A percentile compares a stretch with the other conserved stretches of the same genome.
phyloP scores from a whole-genome alignment of 176 grass and related monocot species.

The Cenchrus fungigraminus region DNA sequence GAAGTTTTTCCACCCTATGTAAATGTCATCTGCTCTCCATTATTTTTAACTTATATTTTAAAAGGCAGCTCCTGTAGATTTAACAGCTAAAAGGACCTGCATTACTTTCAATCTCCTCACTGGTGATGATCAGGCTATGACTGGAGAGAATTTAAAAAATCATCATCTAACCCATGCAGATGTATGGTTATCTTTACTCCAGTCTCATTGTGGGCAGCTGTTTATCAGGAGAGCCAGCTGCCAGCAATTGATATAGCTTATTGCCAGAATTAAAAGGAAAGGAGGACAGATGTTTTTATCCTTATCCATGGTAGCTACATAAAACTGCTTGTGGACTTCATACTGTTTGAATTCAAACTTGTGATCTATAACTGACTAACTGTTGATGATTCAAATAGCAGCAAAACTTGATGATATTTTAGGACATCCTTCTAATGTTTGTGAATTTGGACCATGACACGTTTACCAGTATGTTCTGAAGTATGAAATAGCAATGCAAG shows the following conservation, averaged over 20 bases:
- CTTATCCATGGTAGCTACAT: background rate
- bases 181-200: slow-evolving; percentile 7
- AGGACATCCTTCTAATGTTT: background rate
- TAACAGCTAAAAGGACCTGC: background rate
- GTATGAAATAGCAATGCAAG: background rate
- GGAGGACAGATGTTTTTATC: background rate
- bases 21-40: background rate
- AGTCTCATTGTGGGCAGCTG: background rate
- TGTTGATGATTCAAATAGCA: background rate
- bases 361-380: slow-evolving; percentile 14
- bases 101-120: background rate
- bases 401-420: background rate
- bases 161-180: background rate
- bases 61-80: background rate
- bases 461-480: background rate
- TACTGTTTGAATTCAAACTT: background rate
- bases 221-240: background rate
- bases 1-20: background rate
- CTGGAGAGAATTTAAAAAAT: background rate
- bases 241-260: slow-evolving; percentile 14
- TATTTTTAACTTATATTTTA: background rate
- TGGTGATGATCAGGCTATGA: background rate
- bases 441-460: background rate
- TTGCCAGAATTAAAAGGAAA: background rate
- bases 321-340: background rate